Conservation (phyloP, 306 rosid genomes). For the Vicia villosa region DNA sequence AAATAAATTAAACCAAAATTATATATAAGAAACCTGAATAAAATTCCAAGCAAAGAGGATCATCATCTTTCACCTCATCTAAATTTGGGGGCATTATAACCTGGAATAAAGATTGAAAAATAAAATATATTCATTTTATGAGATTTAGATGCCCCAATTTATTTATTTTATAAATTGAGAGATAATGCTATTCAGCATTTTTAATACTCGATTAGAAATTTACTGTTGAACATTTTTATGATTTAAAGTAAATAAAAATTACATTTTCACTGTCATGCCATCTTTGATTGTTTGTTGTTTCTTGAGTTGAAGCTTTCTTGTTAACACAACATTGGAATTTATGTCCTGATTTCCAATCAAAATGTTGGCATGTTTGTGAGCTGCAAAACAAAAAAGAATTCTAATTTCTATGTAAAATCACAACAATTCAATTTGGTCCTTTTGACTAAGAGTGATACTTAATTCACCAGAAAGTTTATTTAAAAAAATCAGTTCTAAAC, state of each 20-base stretch:
- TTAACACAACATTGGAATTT: slow-evolving; percentile 25
- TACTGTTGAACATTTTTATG: not conserved
- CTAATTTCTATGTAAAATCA: too few species aligned
- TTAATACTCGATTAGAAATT: not conserved
- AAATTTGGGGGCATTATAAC: not conserved
- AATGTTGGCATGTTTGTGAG: slow-evolving; percentile 40
- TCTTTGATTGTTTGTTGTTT: not conserved
- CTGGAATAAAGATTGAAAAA: too few species aligned
- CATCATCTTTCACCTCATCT: slow-evolving; percentile 18
- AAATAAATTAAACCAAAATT: not conserved
- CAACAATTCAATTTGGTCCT: too few species aligned
- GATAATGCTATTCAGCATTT: not conserved
- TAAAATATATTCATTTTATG: not conserved
- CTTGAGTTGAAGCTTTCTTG: slow-evolving; percentile 8
- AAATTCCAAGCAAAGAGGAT: slow-evolving; percentile 35
- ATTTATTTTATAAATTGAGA: too few species aligned
- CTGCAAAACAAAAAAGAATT: slow-evolving; percentile 23
- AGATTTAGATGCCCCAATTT: too few species aligned
- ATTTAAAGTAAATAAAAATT: not conserved
- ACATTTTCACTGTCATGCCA: not conserved
- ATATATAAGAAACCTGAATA: slow-evolving; percentile 29
- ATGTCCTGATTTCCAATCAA: slow-evolving; percentile 40
- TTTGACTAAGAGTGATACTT: too few species aligned
- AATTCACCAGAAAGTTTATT: too few species aligned
- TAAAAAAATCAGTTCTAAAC: too few species aligned